Evolutionary conservation across 192 early-diverging fungal species (phyloP).

Genomic region (Coemansia sp.): DNA sequence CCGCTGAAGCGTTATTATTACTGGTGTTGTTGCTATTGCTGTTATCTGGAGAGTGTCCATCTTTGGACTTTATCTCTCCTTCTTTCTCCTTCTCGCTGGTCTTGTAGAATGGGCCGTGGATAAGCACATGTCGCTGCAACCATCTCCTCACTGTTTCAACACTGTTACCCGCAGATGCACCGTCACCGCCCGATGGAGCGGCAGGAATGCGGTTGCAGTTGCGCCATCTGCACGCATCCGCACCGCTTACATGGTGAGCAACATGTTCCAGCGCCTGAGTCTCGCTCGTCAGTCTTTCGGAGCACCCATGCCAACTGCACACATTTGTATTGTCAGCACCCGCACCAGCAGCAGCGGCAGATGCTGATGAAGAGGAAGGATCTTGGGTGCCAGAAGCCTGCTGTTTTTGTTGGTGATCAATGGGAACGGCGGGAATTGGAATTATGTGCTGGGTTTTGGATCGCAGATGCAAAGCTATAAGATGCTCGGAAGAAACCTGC

Average conservation of each 20-base stretch:
- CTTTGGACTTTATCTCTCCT: neutral
- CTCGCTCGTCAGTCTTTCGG: conserved; percentile 25
- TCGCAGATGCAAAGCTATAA: conserved; percentile 26
- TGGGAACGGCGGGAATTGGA: conserved; percentile 35
- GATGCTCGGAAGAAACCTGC: conserved; percentile 10
- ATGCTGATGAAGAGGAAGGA: neutral
- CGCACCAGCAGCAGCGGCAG: neutral
- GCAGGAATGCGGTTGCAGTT: conserved; percentile 44
- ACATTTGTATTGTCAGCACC: conserved; percentile 4
- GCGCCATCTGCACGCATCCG: conserved; percentile 50
- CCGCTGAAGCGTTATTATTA: neutral
- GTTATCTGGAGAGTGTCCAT: neutral
- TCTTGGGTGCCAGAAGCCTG: neutral
- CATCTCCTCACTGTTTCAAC: conserved; percentile 4
- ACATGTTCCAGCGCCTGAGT: conserved; percentile 31
- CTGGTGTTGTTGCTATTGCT: neutral
- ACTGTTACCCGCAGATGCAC: neutral
- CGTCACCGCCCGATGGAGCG: neutral
- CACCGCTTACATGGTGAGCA: conserved; percentile 8
- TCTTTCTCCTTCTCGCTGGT: neutral
- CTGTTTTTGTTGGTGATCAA: conserved; percentile 12
- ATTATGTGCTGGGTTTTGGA: conserved; percentile 26
- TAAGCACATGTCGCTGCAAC: conserved; percentile 34
- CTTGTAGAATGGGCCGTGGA: conserved; percentile 44
- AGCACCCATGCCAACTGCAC: conserved; percentile 42